A percentile compares a stretch with the other conserved stretches of the same genome.
Evolutionary conservation across 805 yeast species (phyloP).

Genomic region (Saccharomycopsis amapae): DNA sequence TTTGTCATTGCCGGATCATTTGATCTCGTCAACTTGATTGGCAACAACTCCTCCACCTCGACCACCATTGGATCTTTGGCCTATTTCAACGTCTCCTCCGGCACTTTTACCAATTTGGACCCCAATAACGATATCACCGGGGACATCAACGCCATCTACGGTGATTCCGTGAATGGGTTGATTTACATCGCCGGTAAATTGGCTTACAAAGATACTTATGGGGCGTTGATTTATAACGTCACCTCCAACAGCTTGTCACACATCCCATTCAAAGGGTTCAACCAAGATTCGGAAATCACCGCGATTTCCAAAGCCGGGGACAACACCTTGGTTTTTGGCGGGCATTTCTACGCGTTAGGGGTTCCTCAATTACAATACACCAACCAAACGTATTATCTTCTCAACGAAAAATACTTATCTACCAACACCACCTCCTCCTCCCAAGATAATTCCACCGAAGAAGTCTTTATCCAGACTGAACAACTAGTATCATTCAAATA

Average conservation of each 20-base stretch:
- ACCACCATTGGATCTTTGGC: slow-evolving; percentile 9
- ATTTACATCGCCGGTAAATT: slow-evolving; percentile 82
- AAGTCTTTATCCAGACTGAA: slow-evolving; percentile 42
- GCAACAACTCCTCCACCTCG: background rate
- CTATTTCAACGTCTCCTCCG: slow-evolving; percentile 9
- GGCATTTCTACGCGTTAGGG: slow-evolving; percentile 60
- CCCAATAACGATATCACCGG: slow-evolving; percentile 27
- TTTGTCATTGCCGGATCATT: slow-evolving; percentile 17
- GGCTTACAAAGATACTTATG: slow-evolving; percentile 42
- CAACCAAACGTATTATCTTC: slow-evolving; percentile 23
- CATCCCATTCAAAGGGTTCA: slow-evolving; percentile 75
- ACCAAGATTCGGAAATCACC: slow-evolving; percentile 47
- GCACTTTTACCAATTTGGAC: slow-evolving; percentile 14
- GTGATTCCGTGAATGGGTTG: slow-evolving; percentile 39
- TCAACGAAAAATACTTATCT: slow-evolving; percentile 7
- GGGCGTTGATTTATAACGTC: slow-evolving; percentile 60
- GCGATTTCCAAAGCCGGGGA: slow-evolving; percentile 48
- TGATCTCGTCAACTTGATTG: background rate
- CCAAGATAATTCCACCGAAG: slow-evolving; percentile 34
- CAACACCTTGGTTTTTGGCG: slow-evolving; percentile 68
- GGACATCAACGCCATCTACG: slow-evolving; percentile 37
- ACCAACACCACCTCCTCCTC: slow-evolving; percentile 23
- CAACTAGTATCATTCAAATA: slow-evolving; percentile 53
- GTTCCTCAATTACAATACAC: slow-evolving; percentile 33
- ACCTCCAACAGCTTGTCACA: slow-evolving; percentile 34